Percentiles rank a stretch among this genome's conserved stretches.
phyloP scores from a whole-genome alignment of 495 filamentous ascomycete species.

The Tuber umbilicatum region DNA sequence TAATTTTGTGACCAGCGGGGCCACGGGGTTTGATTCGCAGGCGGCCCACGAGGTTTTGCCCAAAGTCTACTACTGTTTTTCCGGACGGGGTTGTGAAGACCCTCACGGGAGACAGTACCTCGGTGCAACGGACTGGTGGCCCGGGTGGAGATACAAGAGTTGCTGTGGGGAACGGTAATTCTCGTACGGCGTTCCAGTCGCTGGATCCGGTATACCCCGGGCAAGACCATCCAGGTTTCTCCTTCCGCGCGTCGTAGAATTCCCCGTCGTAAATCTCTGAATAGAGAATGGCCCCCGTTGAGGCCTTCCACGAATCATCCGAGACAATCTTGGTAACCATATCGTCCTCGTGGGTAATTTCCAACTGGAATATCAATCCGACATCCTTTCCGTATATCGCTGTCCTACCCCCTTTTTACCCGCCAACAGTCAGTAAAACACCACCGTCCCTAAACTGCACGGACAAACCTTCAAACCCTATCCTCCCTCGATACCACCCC shows the following conservation, averaged over 20 bases:
- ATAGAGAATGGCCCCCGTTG: constrained; percentile 45
- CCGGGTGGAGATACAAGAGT: neutral
- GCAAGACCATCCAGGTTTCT: constrained; percentile 29
- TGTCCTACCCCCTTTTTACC: constrained; percentile 28
- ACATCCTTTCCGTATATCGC: constrained; percentile 49
- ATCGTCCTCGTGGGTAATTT: constrained; percentile 41
- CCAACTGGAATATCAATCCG: constrained; percentile 48
- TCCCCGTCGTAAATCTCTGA: constrained; percentile 55
- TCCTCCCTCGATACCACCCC: constrained; percentile 52
- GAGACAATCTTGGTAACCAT: constrained; percentile 40
- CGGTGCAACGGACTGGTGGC: neutral
- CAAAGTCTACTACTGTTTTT: constrained; percentile 51
- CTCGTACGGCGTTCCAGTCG: neutral
- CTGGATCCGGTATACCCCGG: constrained; percentile 34
- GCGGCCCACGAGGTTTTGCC: constrained; percentile 53
- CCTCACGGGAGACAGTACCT: neutral
- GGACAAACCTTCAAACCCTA: constrained; percentile 43
- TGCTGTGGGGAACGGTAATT: neutral
- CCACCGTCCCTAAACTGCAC: neutral
- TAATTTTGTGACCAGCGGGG: constrained; percentile 43
- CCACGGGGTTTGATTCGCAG: constrained; percentile 45
- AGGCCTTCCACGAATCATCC: constrained; percentile 47
- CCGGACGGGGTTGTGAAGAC: constrained; percentile 45
- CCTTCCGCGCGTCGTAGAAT: constrained; percentile 45
- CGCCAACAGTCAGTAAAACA: neutral